A percentile compares a stretch with the other conserved stretches of the same genome.
Conservation (phyloP, 1,139 yeast species). For the Arxiozyma heterogenica region DNA sequence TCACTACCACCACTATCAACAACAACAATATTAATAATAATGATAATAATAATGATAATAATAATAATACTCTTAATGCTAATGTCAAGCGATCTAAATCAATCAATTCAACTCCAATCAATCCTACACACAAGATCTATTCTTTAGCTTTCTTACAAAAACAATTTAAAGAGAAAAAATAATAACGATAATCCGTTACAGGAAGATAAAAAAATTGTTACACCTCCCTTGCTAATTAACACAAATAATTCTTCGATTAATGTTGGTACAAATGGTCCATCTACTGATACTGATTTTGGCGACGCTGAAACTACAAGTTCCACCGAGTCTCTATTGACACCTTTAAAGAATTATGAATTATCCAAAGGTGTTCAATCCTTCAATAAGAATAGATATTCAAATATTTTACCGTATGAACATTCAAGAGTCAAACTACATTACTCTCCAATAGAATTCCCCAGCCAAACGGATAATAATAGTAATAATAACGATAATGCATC, state of each 20-base stretch:
- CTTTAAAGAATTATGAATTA: slow-evolving; percentile 37
- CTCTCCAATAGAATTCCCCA: slow-evolving; percentile 24
- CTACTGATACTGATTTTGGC: not conserved
- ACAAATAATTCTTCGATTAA: not conserved
- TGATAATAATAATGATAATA: not conserved
- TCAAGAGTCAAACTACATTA: slow-evolving; percentile 53
- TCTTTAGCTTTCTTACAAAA: slow-evolving; percentile 24
- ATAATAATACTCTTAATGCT: not conserved
- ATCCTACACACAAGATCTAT: slow-evolving; percentile 12
- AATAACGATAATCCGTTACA: not conserved
- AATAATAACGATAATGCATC: not conserved
- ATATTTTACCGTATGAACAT: slow-evolving; percentile 75
- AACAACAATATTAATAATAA: not conserved
- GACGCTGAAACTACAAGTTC: not conserved
- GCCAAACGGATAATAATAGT: no score
- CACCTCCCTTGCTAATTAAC: slow-evolving; percentile 4
- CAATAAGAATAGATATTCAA: slow-evolving; percentile 67
- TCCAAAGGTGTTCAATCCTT: slow-evolving; percentile 66
- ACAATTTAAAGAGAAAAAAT: slow-evolving; percentile 15
- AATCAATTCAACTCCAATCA: slow-evolving; percentile 1
- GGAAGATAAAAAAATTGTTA: not conserved
- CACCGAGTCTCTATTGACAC: slow-evolving; percentile 21
- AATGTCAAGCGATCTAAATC: not conserved
- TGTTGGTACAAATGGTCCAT: not conserved
- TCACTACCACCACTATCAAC: slow-evolving; percentile 1